Conservation (phyloP, 768 basidiomycete species). For the Daedaleopsis nitida region DNA sequence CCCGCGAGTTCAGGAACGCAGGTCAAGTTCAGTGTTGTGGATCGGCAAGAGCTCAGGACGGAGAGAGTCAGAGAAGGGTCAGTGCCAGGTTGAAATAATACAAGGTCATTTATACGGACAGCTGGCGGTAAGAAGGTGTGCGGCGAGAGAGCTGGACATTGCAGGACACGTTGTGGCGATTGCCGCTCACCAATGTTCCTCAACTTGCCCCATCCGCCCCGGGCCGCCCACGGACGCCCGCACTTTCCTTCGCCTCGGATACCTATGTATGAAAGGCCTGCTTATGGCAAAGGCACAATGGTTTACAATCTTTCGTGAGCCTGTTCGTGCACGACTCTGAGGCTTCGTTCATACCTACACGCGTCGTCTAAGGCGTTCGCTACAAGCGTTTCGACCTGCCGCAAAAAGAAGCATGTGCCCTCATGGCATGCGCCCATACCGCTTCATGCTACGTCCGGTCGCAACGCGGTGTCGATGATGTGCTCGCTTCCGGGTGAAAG, state of each 20-base stretch:
- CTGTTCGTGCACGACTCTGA: background rate
- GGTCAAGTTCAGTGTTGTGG: background rate
- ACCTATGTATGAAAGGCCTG: too few species aligned
- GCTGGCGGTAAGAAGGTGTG: conserved; percentile 6
- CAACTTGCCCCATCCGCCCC: conserved; percentile 2
- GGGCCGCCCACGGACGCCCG: background rate
- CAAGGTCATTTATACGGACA: conserved; percentile 15
- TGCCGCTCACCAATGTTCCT: conserved; percentile 18
- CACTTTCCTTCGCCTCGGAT: too few species aligned
- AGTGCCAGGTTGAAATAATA: background rate
- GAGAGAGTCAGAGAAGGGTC: background rate
- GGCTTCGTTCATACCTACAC: too few species aligned
- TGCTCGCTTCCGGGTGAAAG: too few species aligned
- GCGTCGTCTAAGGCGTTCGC: too few species aligned
- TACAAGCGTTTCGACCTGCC: too few species aligned
- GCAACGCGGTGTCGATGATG: too few species aligned
- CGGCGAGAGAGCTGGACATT: conserved; percentile 15
- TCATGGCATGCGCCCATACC: too few species aligned
- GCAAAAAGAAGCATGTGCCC: too few species aligned
- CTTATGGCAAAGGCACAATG: too few species aligned
- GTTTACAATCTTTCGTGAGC: background rate
- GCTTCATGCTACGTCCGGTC: too few species aligned
- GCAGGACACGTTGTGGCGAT: conserved; percentile 23
- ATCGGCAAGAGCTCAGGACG: background rate
- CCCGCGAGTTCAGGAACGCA: background rate